Percentiles rank a stretch among this genome's conserved stretches.
Evolutionary conservation across 2,329 filamentous ascomycete genomes (phyloP).

Genomic region (Bipolaris gigantea): DNA sequence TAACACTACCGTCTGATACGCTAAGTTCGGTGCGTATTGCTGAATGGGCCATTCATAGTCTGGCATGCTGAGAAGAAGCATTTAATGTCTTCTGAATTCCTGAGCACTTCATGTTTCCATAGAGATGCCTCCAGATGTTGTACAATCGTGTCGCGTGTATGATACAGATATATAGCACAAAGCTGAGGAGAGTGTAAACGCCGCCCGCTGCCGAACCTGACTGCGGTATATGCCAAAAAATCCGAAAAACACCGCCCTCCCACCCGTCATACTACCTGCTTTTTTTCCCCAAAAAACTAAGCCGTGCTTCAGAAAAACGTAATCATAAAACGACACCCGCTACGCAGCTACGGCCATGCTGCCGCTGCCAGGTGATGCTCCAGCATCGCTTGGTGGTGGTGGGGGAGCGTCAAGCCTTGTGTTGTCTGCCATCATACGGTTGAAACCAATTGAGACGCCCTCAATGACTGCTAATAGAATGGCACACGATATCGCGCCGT

Average conservation of each 20-base stretch:
- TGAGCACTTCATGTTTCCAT: conserved; percentile 14
- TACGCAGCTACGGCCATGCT: conserved; percentile 33
- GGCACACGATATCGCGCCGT: conserved; percentile 94
- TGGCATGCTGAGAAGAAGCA: not conserved
- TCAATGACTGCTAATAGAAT: conserved; percentile 95
- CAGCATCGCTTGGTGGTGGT: conserved; percentile 45
- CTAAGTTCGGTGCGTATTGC: conserved; percentile 2
- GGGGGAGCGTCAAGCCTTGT: conserved; percentile 72
- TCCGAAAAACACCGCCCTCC: conserved; percentile 25
- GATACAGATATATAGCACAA: conserved; percentile 41
- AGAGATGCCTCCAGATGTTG: conserved; percentile 30
- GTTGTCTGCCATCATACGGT: conserved; percentile 88
- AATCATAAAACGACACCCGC: conserved; percentile 13
- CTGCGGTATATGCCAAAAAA: conserved; percentile 37
- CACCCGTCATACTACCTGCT: conserved; percentile 16
- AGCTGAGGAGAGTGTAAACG: conserved; percentile 44
- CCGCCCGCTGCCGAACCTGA: conserved; percentile 33
- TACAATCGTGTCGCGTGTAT: conserved; percentile 37
- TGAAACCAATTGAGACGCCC: conserved; percentile 93
- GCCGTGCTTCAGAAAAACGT: conserved; percentile 15
- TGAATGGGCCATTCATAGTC: not conserved
- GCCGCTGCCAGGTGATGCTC: conserved; percentile 22
- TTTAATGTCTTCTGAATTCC: conserved; percentile 6
- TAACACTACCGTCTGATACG: conserved; percentile 1
- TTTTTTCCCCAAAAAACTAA: conserved; percentile 17